Conservation (phyloP, 176 grass and related monocot genomes). For the Juncus effusus region DNA sequence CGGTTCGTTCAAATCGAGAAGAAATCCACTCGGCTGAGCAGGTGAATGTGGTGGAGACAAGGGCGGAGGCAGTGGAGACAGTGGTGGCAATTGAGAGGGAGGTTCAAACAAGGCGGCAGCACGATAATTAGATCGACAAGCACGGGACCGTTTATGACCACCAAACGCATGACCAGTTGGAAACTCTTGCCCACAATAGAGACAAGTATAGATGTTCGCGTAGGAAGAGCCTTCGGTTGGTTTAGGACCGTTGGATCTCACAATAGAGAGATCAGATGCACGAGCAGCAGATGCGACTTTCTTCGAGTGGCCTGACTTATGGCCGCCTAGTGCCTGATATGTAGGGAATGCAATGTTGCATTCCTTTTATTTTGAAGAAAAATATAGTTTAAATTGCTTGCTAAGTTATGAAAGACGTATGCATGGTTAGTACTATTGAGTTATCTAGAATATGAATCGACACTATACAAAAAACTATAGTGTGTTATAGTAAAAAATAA, state of each 20-base stretch:
- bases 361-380: not conserved
- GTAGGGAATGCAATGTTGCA: constrained; percentile 70
- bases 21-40: not conserved
- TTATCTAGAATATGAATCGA: too few relatives aligned
- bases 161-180: constrained; percentile 62
- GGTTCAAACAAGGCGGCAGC: not conserved
- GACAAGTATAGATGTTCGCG: constrained; percentile 20
- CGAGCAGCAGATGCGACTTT: constrained; percentile 29
- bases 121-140: constrained; percentile 21
- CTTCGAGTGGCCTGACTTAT: constrained; percentile 54
- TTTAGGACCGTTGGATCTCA: too few relatives aligned
- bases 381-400: too few relatives aligned
- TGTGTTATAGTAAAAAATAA: too few relatives aligned
- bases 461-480: too few relatives aligned
- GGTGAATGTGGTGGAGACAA: constrained; percentile 32
- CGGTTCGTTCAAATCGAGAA: constrained; percentile 17
- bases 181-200: constrained; percentile 60
- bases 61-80: constrained; percentile 18
- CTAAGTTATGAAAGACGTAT: too few relatives aligned
- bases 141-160: constrained; percentile 63
- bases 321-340: constrained; percentile 65
- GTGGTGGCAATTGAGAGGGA: constrained; percentile 12
- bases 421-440: too few relatives aligned
- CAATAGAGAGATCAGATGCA: not conserved
- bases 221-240: too few relatives aligned